Percentiles rank a stretch among this genome's conserved stretches.
Evolutionary conservation across 306 rosid species (phyloP).

Genomic region (Prunus campanulata): DNA sequence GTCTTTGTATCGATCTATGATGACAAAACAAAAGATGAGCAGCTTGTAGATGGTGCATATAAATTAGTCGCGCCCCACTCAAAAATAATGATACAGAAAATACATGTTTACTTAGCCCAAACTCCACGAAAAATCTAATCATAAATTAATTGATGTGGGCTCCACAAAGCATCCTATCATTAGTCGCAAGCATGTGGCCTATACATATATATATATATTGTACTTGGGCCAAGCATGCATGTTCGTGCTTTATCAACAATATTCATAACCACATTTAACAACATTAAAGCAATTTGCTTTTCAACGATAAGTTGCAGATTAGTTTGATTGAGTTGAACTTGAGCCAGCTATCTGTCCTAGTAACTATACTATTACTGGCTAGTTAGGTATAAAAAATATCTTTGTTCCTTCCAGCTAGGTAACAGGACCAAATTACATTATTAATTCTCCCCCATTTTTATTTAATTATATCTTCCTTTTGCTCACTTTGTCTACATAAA

Average conservation of each 20-base stretch:
- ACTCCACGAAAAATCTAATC: slow-evolving; percentile 40
- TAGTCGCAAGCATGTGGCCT: slow-evolving; percentile 39
- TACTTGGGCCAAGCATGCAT: neutral
- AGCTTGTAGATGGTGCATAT: neutral
- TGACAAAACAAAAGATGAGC: neutral
- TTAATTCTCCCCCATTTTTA: neutral
- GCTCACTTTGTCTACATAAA: neutral
- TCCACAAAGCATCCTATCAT: slow-evolving; percentile 42
- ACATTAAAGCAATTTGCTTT: no score
- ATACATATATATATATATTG: neutral
- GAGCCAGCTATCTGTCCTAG: no score
- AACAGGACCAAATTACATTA: no score
- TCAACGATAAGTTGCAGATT: no score
- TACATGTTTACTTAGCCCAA: slow-evolving; percentile 27
- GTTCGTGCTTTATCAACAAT: neutral
- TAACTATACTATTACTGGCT: no score
- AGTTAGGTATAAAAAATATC: no score
- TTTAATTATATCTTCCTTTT: neutral
- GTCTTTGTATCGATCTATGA: neutral
- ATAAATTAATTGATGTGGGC: slow-evolving; percentile 26
- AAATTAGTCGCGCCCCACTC: neutral
- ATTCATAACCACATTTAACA: no score
- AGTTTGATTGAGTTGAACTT: no score
- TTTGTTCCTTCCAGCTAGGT: no score
- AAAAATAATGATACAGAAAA: neutral